These are phyloP conservation scores for Neospermospora avenae DNA, from an alignment of 2,329 filamentous ascomycete species.

Conservation along the genomic window DNA sequence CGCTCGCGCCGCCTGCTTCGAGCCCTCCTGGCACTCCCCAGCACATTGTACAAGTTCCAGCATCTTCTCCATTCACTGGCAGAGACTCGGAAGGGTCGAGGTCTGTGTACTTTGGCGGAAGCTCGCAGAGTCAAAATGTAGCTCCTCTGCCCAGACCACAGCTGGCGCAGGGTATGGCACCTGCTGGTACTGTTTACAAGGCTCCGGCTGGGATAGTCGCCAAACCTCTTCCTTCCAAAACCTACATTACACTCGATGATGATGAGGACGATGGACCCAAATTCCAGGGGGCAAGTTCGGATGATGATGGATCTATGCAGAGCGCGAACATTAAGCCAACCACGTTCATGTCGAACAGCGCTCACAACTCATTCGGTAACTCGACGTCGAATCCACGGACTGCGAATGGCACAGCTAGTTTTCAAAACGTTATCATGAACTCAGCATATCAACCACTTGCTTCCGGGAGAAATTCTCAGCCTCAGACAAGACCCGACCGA, in stretches of 20 bases:
- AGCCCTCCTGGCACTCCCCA: conserved; percentile 28
- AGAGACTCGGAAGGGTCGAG: conserved; percentile 13
- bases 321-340: conserved; percentile 59
- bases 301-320: conserved; percentile 51
- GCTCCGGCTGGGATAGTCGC: conserved; percentile 42
- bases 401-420: conserved; percentile 44
- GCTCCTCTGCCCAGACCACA: neutral
- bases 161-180: conserved; percentile 65
- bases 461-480: conserved; percentile 29
- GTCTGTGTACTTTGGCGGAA: conserved; percentile 1
- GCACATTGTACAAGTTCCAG: conserved; percentile 70
- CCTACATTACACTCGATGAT: conserved; percentile 50
- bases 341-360: conserved; percentile 46
- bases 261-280: conserved; percentile 55
- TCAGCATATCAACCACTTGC: conserved; percentile 18
- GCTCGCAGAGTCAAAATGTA: neutral
- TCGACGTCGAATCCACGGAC: conserved; percentile 34
- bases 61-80: conserved; percentile 67
- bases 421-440: conserved; percentile 25
- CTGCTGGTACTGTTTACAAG: conserved; percentile 69
- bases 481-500: conserved; percentile 41
- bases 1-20: conserved; percentile 30
- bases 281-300: conserved; percentile 61
- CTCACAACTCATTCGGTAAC: conserved; percentile 38
- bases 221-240: conserved; percentile 36